These are phyloP conservation scores for Scleroderma citrinum DNA, from an alignment of 768 basidiomycete species.

Conservation along the genomic window DNA sequence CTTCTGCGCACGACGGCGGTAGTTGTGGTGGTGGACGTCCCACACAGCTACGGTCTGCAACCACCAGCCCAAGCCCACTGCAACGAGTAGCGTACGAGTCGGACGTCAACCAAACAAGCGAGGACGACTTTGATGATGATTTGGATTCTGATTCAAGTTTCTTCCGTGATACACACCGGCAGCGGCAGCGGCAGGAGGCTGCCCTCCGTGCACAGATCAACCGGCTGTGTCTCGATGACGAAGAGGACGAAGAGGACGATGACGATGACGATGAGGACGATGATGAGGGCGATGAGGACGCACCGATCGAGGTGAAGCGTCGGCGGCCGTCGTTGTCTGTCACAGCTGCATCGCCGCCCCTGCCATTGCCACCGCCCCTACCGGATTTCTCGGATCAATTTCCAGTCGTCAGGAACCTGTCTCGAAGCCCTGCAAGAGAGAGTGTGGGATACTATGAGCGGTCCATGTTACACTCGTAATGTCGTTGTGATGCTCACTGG, in stretches of 20 bases:
- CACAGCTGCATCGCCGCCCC: conserved; percentile 19
- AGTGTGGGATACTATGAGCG: background rate
- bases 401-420: background rate
- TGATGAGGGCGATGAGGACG: conserved; percentile 28
- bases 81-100: conserved; percentile 29
- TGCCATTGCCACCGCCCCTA: conserved; percentile 17
- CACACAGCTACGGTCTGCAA: conserved; percentile 22
- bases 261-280: too few species aligned
- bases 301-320: conserved; percentile 31
- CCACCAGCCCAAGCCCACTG: conserved; percentile 37
- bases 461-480: too few species aligned
- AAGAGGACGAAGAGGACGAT: conserved; percentile 33
- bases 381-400: conserved; percentile 16
- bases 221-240: conserved; percentile 27
- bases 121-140: conserved; percentile 25
- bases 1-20: background rate
- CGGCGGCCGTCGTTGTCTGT: conserved; percentile 29
- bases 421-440: background rate
- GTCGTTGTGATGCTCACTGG: too few species aligned
- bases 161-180: conserved; percentile 25
- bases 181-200: conserved; percentile 17
- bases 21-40: background rate
- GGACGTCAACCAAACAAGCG: conserved; percentile 24
- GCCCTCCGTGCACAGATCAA: conserved; percentile 27
- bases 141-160: conserved; percentile 30